Evolutionary conservation across 495 filamentous ascomycete species (phyloP).

Genomic region (Xylaria bambusicola): DNA sequence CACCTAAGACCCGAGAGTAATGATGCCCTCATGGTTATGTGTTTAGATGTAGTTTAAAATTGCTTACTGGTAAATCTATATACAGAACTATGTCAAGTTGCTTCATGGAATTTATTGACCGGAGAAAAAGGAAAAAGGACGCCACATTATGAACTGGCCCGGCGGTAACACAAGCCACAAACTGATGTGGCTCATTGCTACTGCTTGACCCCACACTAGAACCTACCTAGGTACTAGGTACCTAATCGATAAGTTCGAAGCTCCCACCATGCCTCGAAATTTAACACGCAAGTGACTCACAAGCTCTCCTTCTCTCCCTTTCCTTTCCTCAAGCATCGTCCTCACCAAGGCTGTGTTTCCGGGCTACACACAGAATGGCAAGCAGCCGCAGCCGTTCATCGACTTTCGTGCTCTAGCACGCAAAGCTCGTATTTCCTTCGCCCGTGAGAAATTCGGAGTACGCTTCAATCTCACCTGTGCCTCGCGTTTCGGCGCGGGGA

Average conservation of each 20-base stretch:
- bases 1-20: conserved; percentile 26
- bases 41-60: no score
- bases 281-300: conserved; percentile 11
- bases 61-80: not conserved
- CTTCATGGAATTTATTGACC: not conserved
- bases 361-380: conserved; percentile 87
- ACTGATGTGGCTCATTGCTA: no score
- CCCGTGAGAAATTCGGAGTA: conserved; percentile 99
- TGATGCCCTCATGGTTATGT: conserved; percentile 2
- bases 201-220: no score
- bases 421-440: conserved; percentile 42
- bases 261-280: conserved; percentile 34
- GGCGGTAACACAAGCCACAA: no score
- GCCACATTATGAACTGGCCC: no score
- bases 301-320: conserved; percentile 32
- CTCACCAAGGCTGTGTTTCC: conserved; percentile 99
- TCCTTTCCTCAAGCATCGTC: conserved; percentile 73
- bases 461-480: conserved; percentile 68
- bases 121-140: not conserved
- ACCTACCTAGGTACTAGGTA: no score
- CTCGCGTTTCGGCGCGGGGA: conserved; percentile 36
- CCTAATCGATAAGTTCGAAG: conserved; percentile 31
- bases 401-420: conserved; percentile 28
- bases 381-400: conserved; percentile 40
- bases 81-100: no score